phyloP scores from a whole-genome alignment of 176 grass and related monocot species.

The maize (Zea mays) region Zm-B73-REFERENCE-NAM-5.0 NC_050103.1:178432501-178433000 shows the following conservation, averaged over 20 bases:
- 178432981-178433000: conserved; percentile 32
- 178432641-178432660: conserved; percentile 2
- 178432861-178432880: conserved; percentile 19
- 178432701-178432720: neutral
- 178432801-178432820: conserved; percentile 19
- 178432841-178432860: conserved; percentile 29
- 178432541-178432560: conserved; percentile 7
- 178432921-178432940: conserved; percentile 8
- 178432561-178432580: conserved; percentile 17
- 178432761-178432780: neutral
- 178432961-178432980: conserved; percentile 23
- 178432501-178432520: neutral
- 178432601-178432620: conserved; percentile 30
- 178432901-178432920: conserved; percentile 22
- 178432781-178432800: conserved; percentile 26
- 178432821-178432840: neutral
- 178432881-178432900: conserved; percentile 4
- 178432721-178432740: neutral
- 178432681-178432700: conserved; percentile 23
- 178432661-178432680: conserved; percentile 20
- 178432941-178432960: conserved; percentile 29
- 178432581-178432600: conserved; percentile 19
- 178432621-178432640: conserved; percentile 31
- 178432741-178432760: neutral
- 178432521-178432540: conserved; percentile 16